Evolutionary conservation across 2,329 filamentous ascomycete genomes (phyloP).

Genomic region (Ceratocystis harringtonii): DNA sequence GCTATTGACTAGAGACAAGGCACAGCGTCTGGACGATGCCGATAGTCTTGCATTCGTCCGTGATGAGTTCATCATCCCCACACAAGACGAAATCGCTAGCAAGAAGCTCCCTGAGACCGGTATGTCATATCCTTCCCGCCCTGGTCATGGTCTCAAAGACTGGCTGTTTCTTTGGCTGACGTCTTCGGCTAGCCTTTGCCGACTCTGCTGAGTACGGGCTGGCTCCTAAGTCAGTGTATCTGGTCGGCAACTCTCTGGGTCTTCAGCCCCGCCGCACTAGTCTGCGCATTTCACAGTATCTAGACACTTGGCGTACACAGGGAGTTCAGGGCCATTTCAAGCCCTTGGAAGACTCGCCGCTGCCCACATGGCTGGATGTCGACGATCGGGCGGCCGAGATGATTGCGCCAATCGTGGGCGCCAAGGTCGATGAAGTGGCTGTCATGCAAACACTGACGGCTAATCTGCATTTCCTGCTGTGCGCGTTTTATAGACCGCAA

Average conservation of each 20-base stretch:
- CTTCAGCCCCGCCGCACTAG: constrained; percentile 54
- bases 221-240: constrained; percentile 42
- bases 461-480: constrained; percentile 64
- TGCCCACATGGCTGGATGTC: constrained; percentile 59
- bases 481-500: constrained; percentile 63
- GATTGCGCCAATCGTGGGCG: constrained; percentile 56
- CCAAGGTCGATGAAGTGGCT: constrained; percentile 52
- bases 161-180: constrained; percentile 1
- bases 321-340: constrained; percentile 71
- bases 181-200: constrained; percentile 6
- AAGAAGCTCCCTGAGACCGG: constrained; percentile 21
- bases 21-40: constrained; percentile 33
- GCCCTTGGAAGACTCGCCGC: constrained; percentile 46
- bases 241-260: constrained; percentile 81
- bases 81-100: constrained; percentile 22
- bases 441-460: constrained; percentile 72
- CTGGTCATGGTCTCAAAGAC: too few relatives aligned
- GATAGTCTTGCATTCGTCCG: constrained; percentile 43
- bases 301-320: constrained; percentile 64
- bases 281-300: constrained; percentile 49
- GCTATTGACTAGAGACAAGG: constrained; percentile 14
- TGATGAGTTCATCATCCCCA: constrained; percentile 58
- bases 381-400: constrained; percentile 52
- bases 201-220: not conserved
- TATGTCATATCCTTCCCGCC: constrained; percentile 13